A percentile compares a stretch with the other conserved stretches of the same genome.
These are phyloP conservation scores for Excoecaria cochinchinensis DNA, from an alignment of 345 rosid genomes.

Conservation along the genomic window DNA sequence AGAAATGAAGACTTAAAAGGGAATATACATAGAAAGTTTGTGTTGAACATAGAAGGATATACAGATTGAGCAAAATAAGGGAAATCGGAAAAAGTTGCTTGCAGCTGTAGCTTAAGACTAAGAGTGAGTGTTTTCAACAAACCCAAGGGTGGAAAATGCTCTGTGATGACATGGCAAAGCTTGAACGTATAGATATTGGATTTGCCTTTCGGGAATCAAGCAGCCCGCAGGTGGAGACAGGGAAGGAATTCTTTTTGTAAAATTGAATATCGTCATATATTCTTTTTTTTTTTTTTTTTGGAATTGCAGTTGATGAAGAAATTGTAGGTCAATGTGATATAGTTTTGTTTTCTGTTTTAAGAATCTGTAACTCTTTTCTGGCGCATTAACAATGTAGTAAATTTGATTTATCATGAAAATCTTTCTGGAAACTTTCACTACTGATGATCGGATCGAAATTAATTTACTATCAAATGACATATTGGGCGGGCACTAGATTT, in stretches of 20 bases:
- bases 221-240: conserved; percentile 4
- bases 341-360: conserved; percentile 17
- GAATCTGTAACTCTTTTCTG: neutral
- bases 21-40: conserved; percentile 8
- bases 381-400: neutral
- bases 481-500: too few species aligned
- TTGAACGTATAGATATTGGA: conserved; percentile 6
- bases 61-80: conserved; percentile 28
- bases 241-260: conserved; percentile 16
- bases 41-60: conserved; percentile 10
- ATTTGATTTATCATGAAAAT: neutral
- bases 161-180: conserved; percentile 17
- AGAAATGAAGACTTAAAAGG: conserved; percentile 9
- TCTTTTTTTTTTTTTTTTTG: neutral
- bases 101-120: conserved; percentile 2
- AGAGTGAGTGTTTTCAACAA: conserved; percentile 16
- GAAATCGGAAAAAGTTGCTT: conserved; percentile 20
- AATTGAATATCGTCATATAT: conserved; percentile 17
- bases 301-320: conserved; percentile 15
- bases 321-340: conserved; percentile 28
- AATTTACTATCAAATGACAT: neutral
- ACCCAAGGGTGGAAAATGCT: conserved; percentile 16
- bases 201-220: conserved; percentile 2
- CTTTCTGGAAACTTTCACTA: neutral
- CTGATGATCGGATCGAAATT: neutral